Base-by-base conservation (phyloP, 495 filamentous ascomycete genomes). In the Aspergillus affinis region DNA sequence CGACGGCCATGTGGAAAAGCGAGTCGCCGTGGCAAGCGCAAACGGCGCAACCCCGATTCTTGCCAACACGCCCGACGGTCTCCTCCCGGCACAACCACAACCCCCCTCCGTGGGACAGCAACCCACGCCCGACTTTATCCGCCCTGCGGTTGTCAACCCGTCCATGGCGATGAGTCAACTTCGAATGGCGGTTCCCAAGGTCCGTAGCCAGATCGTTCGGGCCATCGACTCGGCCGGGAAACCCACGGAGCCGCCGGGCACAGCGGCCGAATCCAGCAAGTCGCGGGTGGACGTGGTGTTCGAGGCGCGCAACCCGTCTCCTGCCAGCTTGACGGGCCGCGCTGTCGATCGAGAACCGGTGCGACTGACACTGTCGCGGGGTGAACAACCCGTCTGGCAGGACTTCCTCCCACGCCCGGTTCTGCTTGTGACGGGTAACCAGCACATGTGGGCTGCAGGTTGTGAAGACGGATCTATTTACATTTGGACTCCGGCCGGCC, bases 381-480 rank as follows among this genome's bases (percentile, higher is more conserved):
- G 88, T n/a, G 91, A 92, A n/a, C 87, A 89, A 50, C 79, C 86
- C 2, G 73, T 97, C 5, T 99, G 95, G 93, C 90, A 96, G 64
- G 95, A 98, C 61, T 99, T 89, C 66, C 78, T 99, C 18, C 93
- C 93, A 0, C 83, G 86, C 45, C 84, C 88, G 29, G 89, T 93
- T 13, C 81, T 98, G 12, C 84, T 97, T 5, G 86, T 92, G 7
- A 94, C 94, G 0, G 94, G 94, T 0, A 97, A 93, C 68, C 84
- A 87, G 59, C 84, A 86, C 60, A 92, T 97, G 74, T 98, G 94
- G 92, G 88, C 89, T 10, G 93, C 87, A 12, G 92, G 88, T 17
- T 96, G 91, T 61, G 94, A 99, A 72, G 94, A 98, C 68, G 95
- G 91, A 17, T 90, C 87, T n/a, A 63, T 99, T 13, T 90, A 97